Base-by-base conservation (phyloP, 2,329 filamentous ascomycete genomes). In the Aspergillus alliaceus region DNA sequence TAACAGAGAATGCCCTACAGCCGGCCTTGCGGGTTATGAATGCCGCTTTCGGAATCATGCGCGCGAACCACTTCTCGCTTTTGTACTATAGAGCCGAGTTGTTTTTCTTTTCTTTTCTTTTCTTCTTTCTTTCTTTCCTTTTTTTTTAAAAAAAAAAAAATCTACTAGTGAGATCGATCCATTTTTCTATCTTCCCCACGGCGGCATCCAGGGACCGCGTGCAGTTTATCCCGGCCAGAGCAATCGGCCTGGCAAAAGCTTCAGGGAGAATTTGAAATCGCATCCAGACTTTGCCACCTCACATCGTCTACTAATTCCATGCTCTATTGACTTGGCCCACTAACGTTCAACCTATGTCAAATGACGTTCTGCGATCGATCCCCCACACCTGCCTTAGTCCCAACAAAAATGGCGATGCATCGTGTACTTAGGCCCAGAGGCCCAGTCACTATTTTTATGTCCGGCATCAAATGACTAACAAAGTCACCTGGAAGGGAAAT, bases 401-500 rank as follows among this genome's bases (percentile, higher is more conserved):
- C 34, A 39, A 27, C 11, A 18, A 32, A 24, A 32, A 24, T 48
- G 42, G 29, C 51, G 42, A 48, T 50, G 34, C 25, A 25, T 49
- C 51, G 42, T 25, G 34, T 29, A 44, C 44, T 27, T 50, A 4
- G 37, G 37, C 39, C 51, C 56, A 53, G 51, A 58, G 47, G 48
- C 40, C 46, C 25, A 59, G 51, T 47, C 29, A n/a, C 49, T 40
- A 51, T 42, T 48, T 51, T 46, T 29, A 37, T 32, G 54, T 34
- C 32, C 40, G 56, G 25, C 18, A 53, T 53, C 56, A 58, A 49
- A 53, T 51, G 52, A 55, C 53, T 47, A 31, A 53, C 51, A 53
- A 56, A 51, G 50, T 53, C 59, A 31, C 54, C 29, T 3, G 29
- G 37, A 7, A 46, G 3, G 24, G 20, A 27, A 42, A 35, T 27